Conservation (phyloP, 768 basidiomycete genomes). For the Mycena metata region DNA sequence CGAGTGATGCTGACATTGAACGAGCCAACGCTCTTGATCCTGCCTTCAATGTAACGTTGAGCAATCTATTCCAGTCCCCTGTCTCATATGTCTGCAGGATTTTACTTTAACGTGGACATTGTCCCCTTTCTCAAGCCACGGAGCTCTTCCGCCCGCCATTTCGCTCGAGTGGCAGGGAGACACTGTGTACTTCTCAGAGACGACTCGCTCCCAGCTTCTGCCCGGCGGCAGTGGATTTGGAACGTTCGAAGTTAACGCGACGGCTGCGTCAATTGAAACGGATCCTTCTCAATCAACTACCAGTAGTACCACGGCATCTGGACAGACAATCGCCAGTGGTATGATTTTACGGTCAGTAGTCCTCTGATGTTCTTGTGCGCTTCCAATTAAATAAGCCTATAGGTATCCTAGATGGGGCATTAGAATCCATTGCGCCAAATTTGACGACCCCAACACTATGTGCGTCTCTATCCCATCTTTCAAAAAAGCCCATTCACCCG, state of each 20-base stretch:
- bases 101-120: conserved; percentile 55
- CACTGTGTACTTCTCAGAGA: conserved; percentile 55
- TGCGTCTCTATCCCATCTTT: conserved; percentile 32
- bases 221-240: conserved; percentile 55
- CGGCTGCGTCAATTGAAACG: conserved; percentile 38
- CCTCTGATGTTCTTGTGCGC: not conserved
- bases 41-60: conserved; percentile 47
- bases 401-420: conserved; percentile 59
- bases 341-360: conserved; percentile 45
- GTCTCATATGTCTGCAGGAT: conserved; percentile 40
- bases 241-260: conserved; percentile 47
- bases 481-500: not conserved
- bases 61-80: not conserved
- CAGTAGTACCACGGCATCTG: not conserved
- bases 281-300: conserved; percentile 10
- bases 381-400: not conserved
- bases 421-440: conserved; percentile 51
- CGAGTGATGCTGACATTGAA: conserved; percentile 51
- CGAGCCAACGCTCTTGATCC: conserved; percentile 44
- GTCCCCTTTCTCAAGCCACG: conserved; percentile 52
- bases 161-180: conserved; percentile 50
- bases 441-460: conserved; percentile 51
- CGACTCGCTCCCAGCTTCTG: conserved; percentile 49
- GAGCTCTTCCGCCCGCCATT: conserved; percentile 50
- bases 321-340: conserved; percentile 43